Percentiles rank a stretch among this genome's conserved stretches.
These are phyloP conservation scores for Geotrichum australiense DNA, from an alignment of 1,139 yeast species.

Conservation along the genomic window DNA sequence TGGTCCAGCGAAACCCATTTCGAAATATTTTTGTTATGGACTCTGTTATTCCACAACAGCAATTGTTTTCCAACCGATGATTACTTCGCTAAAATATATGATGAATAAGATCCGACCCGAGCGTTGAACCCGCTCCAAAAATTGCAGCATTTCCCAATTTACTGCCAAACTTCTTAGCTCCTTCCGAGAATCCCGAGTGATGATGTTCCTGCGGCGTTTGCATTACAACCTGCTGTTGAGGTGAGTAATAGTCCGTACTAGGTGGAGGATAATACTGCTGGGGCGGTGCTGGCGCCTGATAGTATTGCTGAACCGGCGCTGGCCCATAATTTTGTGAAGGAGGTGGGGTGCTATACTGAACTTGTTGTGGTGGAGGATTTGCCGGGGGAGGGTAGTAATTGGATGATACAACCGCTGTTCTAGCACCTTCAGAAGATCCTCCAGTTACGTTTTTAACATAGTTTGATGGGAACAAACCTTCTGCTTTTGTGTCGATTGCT, in stretches of 20 bases:
- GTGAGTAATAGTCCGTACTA: slow-evolving; percentile 17
- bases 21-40: no score
- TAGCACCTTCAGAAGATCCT: slow-evolving; percentile 1
- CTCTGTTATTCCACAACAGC: not conserved
- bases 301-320: slow-evolving; percentile 18
- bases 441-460: slow-evolving; percentile 45
- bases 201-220: slow-evolving; percentile 20
- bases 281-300: slow-evolving; percentile 17
- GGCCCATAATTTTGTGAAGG: slow-evolving; percentile 13
- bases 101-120: slow-evolving; percentile 82
- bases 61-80: not conserved
- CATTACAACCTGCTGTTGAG: slow-evolving; percentile 18
- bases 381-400: slow-evolving; percentile 9
- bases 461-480: slow-evolving; percentile 87
- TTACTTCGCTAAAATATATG: slow-evolving; percentile 53
- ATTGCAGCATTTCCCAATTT: slow-evolving; percentile 88
- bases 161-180: slow-evolving; percentile 64
- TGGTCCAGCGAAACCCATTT: not conserved
- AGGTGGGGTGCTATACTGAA: slow-evolving; percentile 13
- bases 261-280: slow-evolving; percentile 20
- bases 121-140: slow-evolving; percentile 96
- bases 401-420: not conserved
- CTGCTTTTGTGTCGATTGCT: slow-evolving; percentile 41
- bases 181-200: slow-evolving; percentile 30
- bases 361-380: slow-evolving; percentile 17